Evolutionary conservation across 2,329 filamentous ascomycete genomes (phyloP).

Genomic region (Cercospora citrullina): DNA sequence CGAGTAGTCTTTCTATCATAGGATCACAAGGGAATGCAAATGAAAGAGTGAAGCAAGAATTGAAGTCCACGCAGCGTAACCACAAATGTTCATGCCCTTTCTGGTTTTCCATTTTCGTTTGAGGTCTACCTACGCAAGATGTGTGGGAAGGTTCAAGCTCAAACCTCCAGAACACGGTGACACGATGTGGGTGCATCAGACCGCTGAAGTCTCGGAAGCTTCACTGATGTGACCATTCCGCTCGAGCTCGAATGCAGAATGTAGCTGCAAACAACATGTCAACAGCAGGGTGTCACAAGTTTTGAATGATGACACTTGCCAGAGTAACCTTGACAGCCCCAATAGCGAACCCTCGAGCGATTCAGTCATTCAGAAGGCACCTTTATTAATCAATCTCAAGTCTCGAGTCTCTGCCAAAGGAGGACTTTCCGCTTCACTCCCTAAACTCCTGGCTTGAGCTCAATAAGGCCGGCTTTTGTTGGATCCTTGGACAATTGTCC

Average conservation of each 20-base stretch:
- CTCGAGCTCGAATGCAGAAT: neutral
- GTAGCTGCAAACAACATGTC: neutral
- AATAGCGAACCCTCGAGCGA: neutral
- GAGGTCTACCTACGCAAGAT: neutral
- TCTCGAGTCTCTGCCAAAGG: neutral
- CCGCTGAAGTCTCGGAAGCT: neutral
- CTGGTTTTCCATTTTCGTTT: neutral
- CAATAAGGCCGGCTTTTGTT: constrained; percentile 30
- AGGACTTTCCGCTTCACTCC: neutral
- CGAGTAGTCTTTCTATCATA: neutral
- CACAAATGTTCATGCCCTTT: neutral
- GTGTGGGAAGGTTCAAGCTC: neutral
- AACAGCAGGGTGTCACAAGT: neutral
- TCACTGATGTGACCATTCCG: neutral
- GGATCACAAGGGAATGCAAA: neutral
- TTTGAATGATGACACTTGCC: neutral
- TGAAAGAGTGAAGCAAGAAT: neutral
- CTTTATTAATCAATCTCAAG: neutral
- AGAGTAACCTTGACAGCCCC: neutral
- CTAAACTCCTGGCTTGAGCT: constrained; percentile 25
- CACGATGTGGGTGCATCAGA: neutral
- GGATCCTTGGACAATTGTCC: constrained; percentile 31
- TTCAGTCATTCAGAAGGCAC: neutral
- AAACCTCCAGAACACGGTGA: neutral
- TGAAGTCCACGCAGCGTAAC: neutral